Base-by-base conservation (phyloP, 2,329 filamentous ascomycete species). In the Diaporthe longicolla region DNA sequence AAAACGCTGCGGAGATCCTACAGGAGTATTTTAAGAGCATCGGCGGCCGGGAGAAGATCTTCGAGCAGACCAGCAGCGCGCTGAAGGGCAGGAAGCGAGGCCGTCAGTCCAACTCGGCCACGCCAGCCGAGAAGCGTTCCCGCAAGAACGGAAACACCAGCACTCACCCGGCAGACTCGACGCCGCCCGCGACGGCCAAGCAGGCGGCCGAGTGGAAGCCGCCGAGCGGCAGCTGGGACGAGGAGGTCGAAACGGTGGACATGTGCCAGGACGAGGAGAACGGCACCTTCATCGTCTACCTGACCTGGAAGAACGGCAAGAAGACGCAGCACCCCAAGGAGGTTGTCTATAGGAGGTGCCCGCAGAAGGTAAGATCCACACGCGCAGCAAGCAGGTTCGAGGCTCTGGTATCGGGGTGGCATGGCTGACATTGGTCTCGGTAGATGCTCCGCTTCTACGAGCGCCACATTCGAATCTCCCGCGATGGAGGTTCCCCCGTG, bases 161-260 rank as follows among this genome's bases (percentile, higher is more conserved):
- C 66, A 82, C 85, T 66, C 87, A 92, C 76, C 89, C 89, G 0
- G 80, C 79, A 3, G 85, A 87, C 2, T 79, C 84, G 19, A 86
- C 87, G 11, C 86, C 89, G 0, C 88, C 90, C 0, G 82, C 83
- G 1, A 85, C 84, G 37, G 81, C 80, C 3, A 84, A 83, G 40
- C 40, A 43, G 71, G 78, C 80, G 6, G 81, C 80, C 0, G 83
- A 83, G 71, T 95, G 93, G 89, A 89, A 88, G 73, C 92, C 93
- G 2, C 94, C 94, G 0, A 86, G 88, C 2, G 94, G 94, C 10
- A 92, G 88, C 43, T 97, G 94, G 94, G 94, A 97, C 77, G 90
- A 94, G 15, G 87, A 93, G 3, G 90, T 96, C 32, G 87, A 89
- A 26, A 85, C 86, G 1, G 91, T 97, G 43, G 93, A 95, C 77